phyloP scores from a whole-genome alignment of 2,329 filamentous ascomycete genomes.

The Rosellinia necatrix region DNA sequence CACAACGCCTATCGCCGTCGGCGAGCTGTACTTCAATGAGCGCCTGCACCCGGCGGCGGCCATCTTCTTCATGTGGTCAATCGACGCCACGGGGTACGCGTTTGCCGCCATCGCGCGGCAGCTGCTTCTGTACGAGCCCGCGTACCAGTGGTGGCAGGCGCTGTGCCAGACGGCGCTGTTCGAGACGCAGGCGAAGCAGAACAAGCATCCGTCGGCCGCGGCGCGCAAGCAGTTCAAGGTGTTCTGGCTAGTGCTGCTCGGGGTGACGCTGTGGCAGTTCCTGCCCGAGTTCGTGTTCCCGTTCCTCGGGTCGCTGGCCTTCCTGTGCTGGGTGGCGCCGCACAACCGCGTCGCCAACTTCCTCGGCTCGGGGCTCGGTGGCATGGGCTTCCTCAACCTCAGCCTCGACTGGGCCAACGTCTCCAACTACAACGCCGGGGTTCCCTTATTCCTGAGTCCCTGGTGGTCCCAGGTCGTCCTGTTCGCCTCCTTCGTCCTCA shows the following conservation, averaged over 20 bases:
- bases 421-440: constrained; percentile 51
- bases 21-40: constrained; percentile 61
- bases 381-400: constrained; percentile 65
- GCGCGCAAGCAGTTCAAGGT: constrained; percentile 60
- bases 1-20: constrained; percentile 57
- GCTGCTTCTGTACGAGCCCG: constrained; percentile 61
- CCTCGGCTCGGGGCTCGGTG: constrained; percentile 63
- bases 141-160: constrained; percentile 58
- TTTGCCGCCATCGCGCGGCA: constrained; percentile 63
- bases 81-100: constrained; percentile 62
- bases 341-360: constrained; percentile 63
- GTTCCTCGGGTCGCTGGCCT: constrained; percentile 62
- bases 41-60: constrained; percentile 57
- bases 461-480: constrained; percentile 64
- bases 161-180: constrained; percentile 62
- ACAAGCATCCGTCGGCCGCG: constrained; percentile 52
- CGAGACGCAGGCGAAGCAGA: constrained; percentile 59
- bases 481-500: constrained; percentile 59
- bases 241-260: constrained; percentile 59
- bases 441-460: constrained; percentile 55
- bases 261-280: constrained; percentile 64
- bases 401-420: constrained; percentile 66
- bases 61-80: constrained; percentile 64
- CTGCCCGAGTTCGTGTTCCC: constrained; percentile 65
- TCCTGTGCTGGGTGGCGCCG: constrained; percentile 67